These are phyloP conservation scores for Neonectria neomacrospora DNA, from an alignment of 2,329 filamentous ascomycete species.

Conservation along the genomic window DNA sequence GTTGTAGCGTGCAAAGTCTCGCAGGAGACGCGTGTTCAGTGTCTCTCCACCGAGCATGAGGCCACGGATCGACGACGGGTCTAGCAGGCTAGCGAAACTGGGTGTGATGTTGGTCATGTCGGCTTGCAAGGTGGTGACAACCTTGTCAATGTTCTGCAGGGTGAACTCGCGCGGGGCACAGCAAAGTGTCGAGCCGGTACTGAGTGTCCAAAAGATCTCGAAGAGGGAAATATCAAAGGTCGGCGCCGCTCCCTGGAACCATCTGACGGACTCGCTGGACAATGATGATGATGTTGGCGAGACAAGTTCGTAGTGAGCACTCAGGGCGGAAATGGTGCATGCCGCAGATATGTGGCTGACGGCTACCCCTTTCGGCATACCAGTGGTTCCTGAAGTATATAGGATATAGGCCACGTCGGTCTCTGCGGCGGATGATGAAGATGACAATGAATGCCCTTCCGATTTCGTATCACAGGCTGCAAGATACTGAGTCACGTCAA, in stretches of 20 bases:
- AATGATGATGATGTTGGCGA: background rate
- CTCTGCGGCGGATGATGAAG: background rate
- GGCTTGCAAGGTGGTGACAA: slow-evolving; percentile 45
- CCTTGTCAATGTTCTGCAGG: slow-evolving; percentile 38
- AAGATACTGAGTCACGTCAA: background rate
- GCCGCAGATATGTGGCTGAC: background rate
- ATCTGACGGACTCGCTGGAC: slow-evolving; percentile 41
- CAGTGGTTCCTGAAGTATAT: background rate
- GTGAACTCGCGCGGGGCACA: slow-evolving; percentile 45
- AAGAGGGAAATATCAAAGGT: slow-evolving; percentile 83
- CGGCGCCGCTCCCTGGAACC: slow-evolving; percentile 52
- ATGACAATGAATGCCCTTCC: background rate
- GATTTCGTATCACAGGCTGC: background rate
- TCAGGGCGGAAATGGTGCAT: background rate
- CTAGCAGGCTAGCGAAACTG: slow-evolving; percentile 50
- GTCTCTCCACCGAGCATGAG: slow-evolving; percentile 26
- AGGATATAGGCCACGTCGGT: background rate
- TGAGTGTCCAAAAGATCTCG: slow-evolving; percentile 85
- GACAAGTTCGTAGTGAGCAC: background rate
- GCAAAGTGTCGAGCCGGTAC: slow-evolving; percentile 55
- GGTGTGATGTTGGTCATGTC: slow-evolving; percentile 53
- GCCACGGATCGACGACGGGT: slow-evolving; percentile 44
- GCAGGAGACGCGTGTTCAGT: background rate
- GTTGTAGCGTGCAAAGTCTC: background rate
- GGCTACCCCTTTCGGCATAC: background rate